Conservation (phyloP, 202 grass and related monocot species). For the Schoenoplectus triqueter region DNA sequence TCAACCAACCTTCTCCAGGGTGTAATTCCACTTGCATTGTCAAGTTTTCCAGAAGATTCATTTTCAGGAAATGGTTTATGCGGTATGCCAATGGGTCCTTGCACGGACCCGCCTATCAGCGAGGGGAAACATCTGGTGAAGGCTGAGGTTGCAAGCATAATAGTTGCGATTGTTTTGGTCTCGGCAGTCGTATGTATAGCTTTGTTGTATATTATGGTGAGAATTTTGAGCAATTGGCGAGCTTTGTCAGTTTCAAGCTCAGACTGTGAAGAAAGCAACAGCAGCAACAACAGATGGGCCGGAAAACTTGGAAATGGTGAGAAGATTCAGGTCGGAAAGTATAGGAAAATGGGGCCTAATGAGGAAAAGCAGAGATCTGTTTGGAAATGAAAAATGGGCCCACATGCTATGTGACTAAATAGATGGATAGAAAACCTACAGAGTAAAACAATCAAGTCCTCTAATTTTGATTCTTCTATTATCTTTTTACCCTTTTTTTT, state of each 20-base stretch:
- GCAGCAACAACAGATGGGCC: neutral
- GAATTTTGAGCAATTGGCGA: slow-evolving; percentile 86
- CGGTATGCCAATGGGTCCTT: slow-evolving; percentile 50
- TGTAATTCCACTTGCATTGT: slow-evolving; percentile 48
- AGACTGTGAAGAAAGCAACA: slow-evolving; percentile 48
- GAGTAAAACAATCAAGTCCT: neutral
- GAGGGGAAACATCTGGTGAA: slow-evolving; percentile 41
- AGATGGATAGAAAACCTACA: slow-evolving; percentile 1
- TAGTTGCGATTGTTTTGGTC: slow-evolving; percentile 61
- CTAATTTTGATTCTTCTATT: slow-evolving; percentile 14
- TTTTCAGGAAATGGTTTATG: slow-evolving; percentile 70
- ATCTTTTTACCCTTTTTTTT: neutral
- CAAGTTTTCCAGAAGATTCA: slow-evolving; percentile 62
- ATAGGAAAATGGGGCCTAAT: slow-evolving; percentile 28
- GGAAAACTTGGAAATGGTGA: slow-evolving; percentile 15
- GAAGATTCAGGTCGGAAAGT: slow-evolving; percentile 19
- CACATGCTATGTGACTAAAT: neutral
- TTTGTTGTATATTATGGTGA: slow-evolving; percentile 74
- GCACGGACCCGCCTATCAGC: neutral
- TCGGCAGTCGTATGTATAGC: slow-evolving; percentile 67
- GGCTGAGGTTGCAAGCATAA: slow-evolving; percentile 60
- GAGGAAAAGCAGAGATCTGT: slow-evolving; percentile 56
- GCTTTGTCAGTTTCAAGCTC: slow-evolving; percentile 72
- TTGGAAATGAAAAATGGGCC: slow-evolving; percentile 21
- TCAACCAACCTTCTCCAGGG: slow-evolving; percentile 76